Evolutionary conservation across 139 green algal genomes (phyloP).

Genomic region (Chlorella ohadii): DNA sequence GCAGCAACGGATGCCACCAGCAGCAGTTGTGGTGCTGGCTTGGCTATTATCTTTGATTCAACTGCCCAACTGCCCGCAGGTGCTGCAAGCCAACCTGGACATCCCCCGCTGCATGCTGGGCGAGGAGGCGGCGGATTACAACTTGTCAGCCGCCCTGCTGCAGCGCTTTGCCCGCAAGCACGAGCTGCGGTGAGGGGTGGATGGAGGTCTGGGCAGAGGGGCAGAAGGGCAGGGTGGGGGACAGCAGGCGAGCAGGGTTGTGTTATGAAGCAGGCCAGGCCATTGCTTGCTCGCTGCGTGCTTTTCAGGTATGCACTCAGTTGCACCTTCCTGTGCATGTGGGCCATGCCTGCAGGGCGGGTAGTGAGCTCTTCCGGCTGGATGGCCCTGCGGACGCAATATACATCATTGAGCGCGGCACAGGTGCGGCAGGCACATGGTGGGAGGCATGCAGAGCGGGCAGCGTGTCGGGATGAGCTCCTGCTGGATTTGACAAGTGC

Average conservation of each 20-base stretch:
- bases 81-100: constrained; percentile 45
- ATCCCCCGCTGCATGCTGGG: constrained; percentile 29
- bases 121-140: neutral
- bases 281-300: too few species aligned
- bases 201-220: neutral
- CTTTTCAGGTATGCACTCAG: too few species aligned
- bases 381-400: constrained; percentile 49
- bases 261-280: too few species aligned
- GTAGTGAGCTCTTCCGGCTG: constrained; percentile 49
- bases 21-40: too few species aligned
- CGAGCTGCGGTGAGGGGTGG: neutral
- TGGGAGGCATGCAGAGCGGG: too few species aligned
- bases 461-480: too few species aligned
- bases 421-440: neutral
- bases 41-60: too few species aligned
- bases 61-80: neutral
- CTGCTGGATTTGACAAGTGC: too few species aligned
- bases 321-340: neutral
- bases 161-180: neutral
- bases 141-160: constrained; percentile 3
- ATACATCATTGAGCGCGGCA: constrained; percentile 58
- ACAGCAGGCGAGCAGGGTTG: too few species aligned
- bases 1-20: too few species aligned
- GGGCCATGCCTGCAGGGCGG: neutral
- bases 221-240: too few species aligned